These are phyloP conservation scores for Heliophila coronopifolia DNA, from an alignment of 441 rosid genomes.

Conservation along the genomic window DNA sequence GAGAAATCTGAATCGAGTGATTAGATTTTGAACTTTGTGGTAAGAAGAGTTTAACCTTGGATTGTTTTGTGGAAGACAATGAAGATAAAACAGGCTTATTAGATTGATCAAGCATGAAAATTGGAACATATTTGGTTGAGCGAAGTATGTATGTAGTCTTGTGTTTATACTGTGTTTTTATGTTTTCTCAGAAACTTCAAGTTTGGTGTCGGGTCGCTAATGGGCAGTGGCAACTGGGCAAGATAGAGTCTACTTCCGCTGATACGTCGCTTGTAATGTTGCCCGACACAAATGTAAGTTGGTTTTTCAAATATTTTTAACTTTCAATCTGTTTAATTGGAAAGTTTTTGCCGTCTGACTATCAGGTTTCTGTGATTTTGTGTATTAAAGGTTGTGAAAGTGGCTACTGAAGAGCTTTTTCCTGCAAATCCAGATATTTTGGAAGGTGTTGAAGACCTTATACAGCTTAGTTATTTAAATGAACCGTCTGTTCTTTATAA, in stretches of 20 bases:
- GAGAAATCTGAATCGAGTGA: not conserved
- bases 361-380: constrained; percentile 17
- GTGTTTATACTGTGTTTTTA: constrained; percentile 6
- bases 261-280: constrained; percentile 60
- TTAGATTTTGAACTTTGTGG: constrained; percentile 2
- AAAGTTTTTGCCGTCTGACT: constrained; percentile 19
- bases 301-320: not conserved
- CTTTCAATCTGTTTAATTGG: not conserved
- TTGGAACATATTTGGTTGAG: not conserved
- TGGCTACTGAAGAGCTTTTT: constrained; percentile 61
- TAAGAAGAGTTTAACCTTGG: not conserved
- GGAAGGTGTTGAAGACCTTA: constrained; percentile 85
- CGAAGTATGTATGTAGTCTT: not conserved
- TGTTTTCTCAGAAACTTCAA: constrained; percentile 56
- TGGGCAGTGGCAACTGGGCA: constrained; percentile 76
- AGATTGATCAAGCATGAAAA: not conserved
- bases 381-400: constrained; percentile 57
- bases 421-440: constrained; percentile 92
- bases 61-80: not conserved
- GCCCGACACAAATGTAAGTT: constrained; percentile 63
- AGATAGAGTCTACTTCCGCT: constrained; percentile 66
- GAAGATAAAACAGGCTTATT: constrained; percentile 1
- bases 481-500: constrained; percentile 93
- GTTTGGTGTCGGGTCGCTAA: constrained; percentile 70
- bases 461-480: constrained; percentile 90